Conservation (phyloP, 345 rosid species). For the Sisymbrium altissimum region DNA sequence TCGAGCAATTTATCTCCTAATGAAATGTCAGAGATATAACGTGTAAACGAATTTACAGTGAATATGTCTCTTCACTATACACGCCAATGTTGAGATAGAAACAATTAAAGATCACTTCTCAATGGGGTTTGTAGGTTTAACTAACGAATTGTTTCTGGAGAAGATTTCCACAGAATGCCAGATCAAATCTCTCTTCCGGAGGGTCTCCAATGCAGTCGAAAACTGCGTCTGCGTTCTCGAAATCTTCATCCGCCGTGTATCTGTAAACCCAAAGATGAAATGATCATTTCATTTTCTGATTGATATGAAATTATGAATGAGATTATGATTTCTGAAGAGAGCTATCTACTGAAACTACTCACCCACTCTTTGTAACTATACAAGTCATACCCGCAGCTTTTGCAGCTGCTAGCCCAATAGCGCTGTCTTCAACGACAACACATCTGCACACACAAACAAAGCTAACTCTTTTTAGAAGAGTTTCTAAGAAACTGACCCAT, state of each 20-base stretch:
- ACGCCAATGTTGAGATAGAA: neutral
- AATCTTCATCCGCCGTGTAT: conserved; percentile 89
- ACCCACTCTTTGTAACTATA: conserved; percentile 91
- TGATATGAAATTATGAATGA: neutral
- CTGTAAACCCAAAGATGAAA: conserved; percentile 36
- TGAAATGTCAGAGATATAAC: neutral
- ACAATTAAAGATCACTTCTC: neutral
- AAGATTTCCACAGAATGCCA: conserved; percentile 73
- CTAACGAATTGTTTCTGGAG: conserved; percentile 78
- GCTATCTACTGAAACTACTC: conserved; percentile 3
- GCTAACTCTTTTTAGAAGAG: neutral
- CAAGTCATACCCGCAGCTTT: conserved; percentile 98
- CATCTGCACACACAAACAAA: conserved; percentile 43
- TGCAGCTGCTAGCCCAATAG: conserved; percentile 91
- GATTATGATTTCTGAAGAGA: neutral
- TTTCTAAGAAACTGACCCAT: neutral
- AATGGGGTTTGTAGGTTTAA: conserved; percentile 1
- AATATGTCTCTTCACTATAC: neutral
- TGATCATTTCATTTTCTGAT: neutral
- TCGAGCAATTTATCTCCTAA: neutral
- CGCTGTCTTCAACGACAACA: conserved; percentile 92
- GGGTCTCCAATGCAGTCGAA: conserved; percentile 96
- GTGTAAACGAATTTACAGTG: neutral
- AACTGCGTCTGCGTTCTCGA: conserved; percentile 78
- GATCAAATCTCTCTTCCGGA: conserved; percentile 80